phyloP scores from a whole-genome alignment of 192 early-diverging fungal genomes.

The Entomortierella chlamydospora region DNA sequence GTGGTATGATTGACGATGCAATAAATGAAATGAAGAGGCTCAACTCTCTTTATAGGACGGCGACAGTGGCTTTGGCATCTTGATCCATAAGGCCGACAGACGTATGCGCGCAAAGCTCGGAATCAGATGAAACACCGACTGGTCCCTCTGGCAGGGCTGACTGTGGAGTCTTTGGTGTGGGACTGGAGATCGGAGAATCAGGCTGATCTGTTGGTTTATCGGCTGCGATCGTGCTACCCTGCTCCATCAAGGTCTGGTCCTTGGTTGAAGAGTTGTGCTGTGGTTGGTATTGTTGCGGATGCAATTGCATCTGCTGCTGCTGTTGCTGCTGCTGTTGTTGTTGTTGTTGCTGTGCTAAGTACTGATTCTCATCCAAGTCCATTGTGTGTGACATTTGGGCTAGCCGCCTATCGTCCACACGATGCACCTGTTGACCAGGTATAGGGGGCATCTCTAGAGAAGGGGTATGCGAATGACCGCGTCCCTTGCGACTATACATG shows the following conservation, averaged over 20 bases:
- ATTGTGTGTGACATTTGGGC: neutral
- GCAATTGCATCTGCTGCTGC: neutral
- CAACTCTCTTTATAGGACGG: constrained; percentile 33
- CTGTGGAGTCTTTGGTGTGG: constrained; percentile 41
- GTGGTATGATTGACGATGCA: too few relatives aligned
- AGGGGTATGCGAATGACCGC: constrained; percentile 43
- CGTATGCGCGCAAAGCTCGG: constrained; percentile 22
- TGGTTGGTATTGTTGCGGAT: constrained; percentile 3
- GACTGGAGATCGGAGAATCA: constrained; percentile 44
- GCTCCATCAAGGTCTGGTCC: constrained; percentile 3
- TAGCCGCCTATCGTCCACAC: constrained; percentile 25
- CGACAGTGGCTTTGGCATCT: constrained; percentile 26
- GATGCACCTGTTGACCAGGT: constrained; percentile 47
- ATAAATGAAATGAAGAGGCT: too few relatives aligned
- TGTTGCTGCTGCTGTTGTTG: constrained; percentile 6
- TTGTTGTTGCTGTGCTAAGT: constrained; percentile 5
- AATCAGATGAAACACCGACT: neutral
- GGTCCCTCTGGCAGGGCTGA: constrained; percentile 21
- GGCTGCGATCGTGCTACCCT: neutral
- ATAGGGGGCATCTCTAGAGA: constrained; percentile 53
- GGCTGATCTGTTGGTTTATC: constrained; percentile 15
- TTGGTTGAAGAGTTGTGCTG: constrained; percentile 3
- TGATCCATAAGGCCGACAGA: constrained; percentile 39
- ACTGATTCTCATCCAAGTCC: constrained; percentile 1
- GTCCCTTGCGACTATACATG: constrained; percentile 27